phyloP scores from a whole-genome alignment of 176 grass and related monocot genomes.

The Otatea glauca region DNA sequence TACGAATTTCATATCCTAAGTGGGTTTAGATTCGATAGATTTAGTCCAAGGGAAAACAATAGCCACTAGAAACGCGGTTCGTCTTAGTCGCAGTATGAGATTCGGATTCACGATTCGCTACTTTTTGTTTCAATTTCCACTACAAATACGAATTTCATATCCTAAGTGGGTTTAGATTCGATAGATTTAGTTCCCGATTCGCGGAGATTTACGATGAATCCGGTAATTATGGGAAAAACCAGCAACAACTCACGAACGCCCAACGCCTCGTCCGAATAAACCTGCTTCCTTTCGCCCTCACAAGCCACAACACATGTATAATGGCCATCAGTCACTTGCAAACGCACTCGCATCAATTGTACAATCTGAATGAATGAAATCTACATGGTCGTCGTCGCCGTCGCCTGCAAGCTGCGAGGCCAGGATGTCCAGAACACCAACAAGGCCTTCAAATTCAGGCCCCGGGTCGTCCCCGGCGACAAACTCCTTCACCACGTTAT shows the following conservation, averaged over 20 bases:
- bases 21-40: no score
- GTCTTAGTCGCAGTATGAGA: no score
- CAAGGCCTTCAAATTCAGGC: constrained; percentile 43
- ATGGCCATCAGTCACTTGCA: neutral
- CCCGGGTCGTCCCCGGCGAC: constrained; percentile 53
- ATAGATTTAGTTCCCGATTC: no score
- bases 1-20: no score
- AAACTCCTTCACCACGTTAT: constrained; percentile 65
- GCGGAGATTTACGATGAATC: no score
- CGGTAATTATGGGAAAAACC: neutral
- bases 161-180: no score
- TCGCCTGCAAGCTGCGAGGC: constrained; percentile 38
- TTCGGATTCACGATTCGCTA: no score
- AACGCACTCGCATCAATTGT: neutral
- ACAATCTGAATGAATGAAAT: neutral
- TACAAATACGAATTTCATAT: no score
- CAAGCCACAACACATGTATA: neutral
- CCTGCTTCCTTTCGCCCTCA: neutral
- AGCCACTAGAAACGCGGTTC: no score
- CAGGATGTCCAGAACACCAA: constrained; percentile 43
- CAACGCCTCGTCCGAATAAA: neutral
- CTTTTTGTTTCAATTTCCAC: no score
- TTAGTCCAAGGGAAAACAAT: no score
- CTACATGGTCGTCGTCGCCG: neutral
- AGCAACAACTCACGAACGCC: neutral